These are phyloP conservation scores for Cruciata laevipes DNA, from an alignment of 257 asterid species.

Conservation along the genomic window DNA sequence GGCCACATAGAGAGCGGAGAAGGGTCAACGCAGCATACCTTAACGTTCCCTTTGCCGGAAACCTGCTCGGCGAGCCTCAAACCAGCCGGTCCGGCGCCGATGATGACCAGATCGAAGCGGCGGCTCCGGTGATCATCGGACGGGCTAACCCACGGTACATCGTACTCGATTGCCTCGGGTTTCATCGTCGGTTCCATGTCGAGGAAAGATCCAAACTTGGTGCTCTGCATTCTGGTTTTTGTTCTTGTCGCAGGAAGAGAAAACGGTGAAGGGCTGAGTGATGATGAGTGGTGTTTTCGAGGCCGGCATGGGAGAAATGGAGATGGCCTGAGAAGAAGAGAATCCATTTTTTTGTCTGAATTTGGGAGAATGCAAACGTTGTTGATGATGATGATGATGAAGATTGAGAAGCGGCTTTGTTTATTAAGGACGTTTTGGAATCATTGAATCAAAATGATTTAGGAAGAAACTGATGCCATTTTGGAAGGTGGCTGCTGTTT, in stretches of 20 bases:
- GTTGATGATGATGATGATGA: neutral
- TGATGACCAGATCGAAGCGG: conserved; percentile 64
- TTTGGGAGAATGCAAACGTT: conserved; percentile 10
- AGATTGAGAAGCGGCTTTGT: neutral
- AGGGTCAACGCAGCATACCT: conserved; percentile 86
- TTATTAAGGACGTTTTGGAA: neutral
- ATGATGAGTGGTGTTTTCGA: conserved; percentile 14
- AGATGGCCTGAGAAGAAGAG: conserved; percentile 31
- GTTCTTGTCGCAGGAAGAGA: conserved; percentile 22
- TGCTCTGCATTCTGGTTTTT: conserved; percentile 23
- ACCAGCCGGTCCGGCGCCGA: conserved; percentile 96
- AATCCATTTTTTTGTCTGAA: conserved; percentile 32
- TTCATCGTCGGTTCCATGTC: conserved; percentile 62
- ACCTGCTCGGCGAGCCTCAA: conserved; percentile 76
- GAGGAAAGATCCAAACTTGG: conserved; percentile 45
- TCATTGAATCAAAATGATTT: neutral
- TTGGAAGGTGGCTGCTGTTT: neutral
- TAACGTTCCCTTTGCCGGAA: conserved; percentile 44
- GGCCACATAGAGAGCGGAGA: conserved; percentile 92
- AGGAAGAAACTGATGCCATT: neutral
- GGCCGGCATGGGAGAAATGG: conserved; percentile 31
- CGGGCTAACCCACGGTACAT: conserved; percentile 52
- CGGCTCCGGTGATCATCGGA: conserved; percentile 31
- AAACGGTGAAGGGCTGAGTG: conserved; percentile 21
- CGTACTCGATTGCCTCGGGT: conserved; percentile 42